phyloP scores from a whole-genome alignment of 1,284 basidiomycete species.

The Prillingera fragicola region DNA sequence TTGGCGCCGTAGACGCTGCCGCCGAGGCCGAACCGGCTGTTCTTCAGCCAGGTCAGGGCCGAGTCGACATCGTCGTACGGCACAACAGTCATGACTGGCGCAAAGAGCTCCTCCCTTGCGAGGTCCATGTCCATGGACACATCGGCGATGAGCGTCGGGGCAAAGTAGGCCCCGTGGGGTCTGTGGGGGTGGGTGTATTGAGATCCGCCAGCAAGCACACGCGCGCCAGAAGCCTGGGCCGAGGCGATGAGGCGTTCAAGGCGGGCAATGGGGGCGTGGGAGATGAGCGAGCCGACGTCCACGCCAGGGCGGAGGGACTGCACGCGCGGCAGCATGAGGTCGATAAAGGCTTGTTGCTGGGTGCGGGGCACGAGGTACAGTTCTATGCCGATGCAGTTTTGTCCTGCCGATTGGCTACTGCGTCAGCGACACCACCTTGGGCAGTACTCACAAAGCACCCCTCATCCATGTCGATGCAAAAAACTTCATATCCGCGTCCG shows the following conservation, averaged over 20 bases:
- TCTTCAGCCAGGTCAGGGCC: constrained; percentile 78
- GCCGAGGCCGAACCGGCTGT: constrained; percentile 83
- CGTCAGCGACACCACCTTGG: not conserved
- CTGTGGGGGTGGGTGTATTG: constrained; percentile 61
- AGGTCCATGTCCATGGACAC: constrained; percentile 70
- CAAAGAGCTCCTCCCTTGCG: constrained; percentile 81
- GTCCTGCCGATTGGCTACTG: constrained; percentile 54
- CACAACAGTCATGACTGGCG: constrained; percentile 78
- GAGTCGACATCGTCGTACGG: constrained; percentile 73
- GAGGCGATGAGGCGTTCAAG: constrained; percentile 66
- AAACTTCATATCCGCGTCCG: constrained; percentile 49
- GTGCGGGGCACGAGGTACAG: constrained; percentile 64
- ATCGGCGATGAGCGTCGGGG: constrained; percentile 77
- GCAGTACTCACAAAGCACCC: constrained; percentile 69
- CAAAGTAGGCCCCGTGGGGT: constrained; percentile 70
- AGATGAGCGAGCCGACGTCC: constrained; percentile 52
- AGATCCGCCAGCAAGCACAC: constrained; percentile 62
- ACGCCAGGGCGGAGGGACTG: constrained; percentile 60
- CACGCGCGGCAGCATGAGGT: constrained; percentile 60
- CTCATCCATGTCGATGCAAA: constrained; percentile 62
- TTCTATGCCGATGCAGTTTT: constrained; percentile 97
- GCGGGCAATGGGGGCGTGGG: constrained; percentile 56
- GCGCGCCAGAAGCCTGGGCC: constrained; percentile 64
- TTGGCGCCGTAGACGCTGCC: constrained; percentile 89
- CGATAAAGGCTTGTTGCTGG: constrained; percentile 57